Evolutionary conservation across 2,329 filamentous ascomycete genomes (phyloP).

Genomic region (Stemphylium beticola): DNA sequence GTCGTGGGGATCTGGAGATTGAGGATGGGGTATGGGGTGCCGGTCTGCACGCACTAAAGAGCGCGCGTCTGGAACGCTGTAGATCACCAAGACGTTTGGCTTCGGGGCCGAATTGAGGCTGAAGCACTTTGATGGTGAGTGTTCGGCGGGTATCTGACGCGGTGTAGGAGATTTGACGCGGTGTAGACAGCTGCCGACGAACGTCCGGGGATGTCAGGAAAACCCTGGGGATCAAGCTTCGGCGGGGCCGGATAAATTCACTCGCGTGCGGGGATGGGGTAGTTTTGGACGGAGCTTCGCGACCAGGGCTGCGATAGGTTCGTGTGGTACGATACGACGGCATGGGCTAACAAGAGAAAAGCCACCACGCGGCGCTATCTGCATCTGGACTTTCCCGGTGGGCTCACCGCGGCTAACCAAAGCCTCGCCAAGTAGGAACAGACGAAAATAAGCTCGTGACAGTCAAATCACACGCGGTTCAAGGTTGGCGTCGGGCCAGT

Average conservation of each 20-base stretch:
- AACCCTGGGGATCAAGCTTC: conserved; percentile 1
- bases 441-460: conserved; percentile 18
- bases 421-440: conserved; percentile 20
- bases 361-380: conserved; percentile 22
- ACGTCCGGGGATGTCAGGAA: neutral
- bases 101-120: too few species aligned
- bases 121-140: too few species aligned
- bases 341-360: conserved; percentile 12
- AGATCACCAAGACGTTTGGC: too few species aligned
- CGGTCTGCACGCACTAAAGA: neutral
- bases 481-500: conserved; percentile 23
- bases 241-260: conserved; percentile 9
- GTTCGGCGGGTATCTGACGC: too few species aligned
- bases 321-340: conserved; percentile 7
- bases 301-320: conserved; percentile 23
- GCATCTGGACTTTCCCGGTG: conserved; percentile 20
- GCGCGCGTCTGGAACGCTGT: too few species aligned
- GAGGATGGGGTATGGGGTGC: neutral
- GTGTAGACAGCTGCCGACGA: neutral
- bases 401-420: conserved; percentile 26
- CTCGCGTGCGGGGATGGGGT: conserved; percentile 6
- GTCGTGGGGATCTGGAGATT: neutral
- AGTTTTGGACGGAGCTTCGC: conserved; percentile 17
- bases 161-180: neutral
- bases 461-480: conserved; percentile 22